These are phyloP conservation scores for Claviceps sp. DNA, from an alignment of 2,329 filamentous ascomycete genomes.

Conservation along the genomic window DNA sequence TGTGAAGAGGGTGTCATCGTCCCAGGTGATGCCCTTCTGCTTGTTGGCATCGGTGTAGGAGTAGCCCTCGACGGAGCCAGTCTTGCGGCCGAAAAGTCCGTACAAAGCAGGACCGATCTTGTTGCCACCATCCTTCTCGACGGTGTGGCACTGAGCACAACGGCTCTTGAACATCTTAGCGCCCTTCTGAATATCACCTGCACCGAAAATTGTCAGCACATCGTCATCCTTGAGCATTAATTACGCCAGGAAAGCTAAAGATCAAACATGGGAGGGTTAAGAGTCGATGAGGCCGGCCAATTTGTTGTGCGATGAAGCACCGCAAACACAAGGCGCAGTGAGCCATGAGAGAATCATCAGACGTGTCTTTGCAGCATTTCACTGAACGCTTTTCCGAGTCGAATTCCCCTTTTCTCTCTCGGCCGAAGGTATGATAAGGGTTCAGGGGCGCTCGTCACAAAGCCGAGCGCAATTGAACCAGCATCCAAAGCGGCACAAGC, in stretches of 20 bases:
- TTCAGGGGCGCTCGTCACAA: background rate
- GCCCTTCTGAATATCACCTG: slow-evolving; percentile 91
- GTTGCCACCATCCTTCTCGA: slow-evolving; percentile 82
- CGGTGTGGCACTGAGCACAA: slow-evolving; percentile 96
- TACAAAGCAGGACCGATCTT: slow-evolving; percentile 96
- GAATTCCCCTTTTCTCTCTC: background rate
- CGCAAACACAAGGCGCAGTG: background rate
- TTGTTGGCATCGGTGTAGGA: slow-evolving; percentile 99
- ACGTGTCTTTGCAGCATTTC: background rate
- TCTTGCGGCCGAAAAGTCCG: slow-evolving; percentile 96
- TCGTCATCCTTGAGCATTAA: background rate
- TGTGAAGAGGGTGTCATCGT: slow-evolving; percentile 75
- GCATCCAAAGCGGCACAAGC: background rate
- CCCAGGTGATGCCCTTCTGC: slow-evolving; percentile 83
- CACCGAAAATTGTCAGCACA: background rate
- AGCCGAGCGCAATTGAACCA: background rate
- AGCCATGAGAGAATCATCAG: background rate
- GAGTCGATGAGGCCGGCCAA: background rate
- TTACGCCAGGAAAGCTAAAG: too few species aligned
- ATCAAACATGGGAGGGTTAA: too few species aligned
- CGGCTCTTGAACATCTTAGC: slow-evolving; percentile 98
- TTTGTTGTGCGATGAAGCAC: background rate
- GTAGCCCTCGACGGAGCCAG: slow-evolving; percentile 81
- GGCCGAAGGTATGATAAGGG: slow-evolving; percentile 1
- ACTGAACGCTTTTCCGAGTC: background rate